Evolutionary conservation across 495 filamentous ascomycete genomes (phyloP), one percentile per base, ranked within the genome.

Genomic region (Margaritispora aquatica): DNA sequence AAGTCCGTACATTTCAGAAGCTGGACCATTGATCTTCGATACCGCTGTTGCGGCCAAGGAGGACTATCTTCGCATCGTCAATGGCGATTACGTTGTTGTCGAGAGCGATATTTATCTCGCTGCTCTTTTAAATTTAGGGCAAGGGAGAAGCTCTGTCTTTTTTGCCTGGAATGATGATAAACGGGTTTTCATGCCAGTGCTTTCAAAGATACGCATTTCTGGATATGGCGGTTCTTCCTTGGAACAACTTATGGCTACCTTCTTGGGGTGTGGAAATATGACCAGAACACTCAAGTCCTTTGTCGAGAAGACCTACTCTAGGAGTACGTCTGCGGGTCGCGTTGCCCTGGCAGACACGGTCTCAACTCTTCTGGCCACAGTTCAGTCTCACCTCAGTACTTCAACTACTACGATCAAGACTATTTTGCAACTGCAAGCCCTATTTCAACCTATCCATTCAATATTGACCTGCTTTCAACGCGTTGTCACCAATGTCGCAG

Each of bases 101-200:
- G 72, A 71, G 31, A 63, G 76, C 19, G 73, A 77, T 44, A 60
- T 78, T 1, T 84, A 89, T 62, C 68, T 86, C 31, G 68, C 81
- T 49, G 86, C 84, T 22, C 71, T 96, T 20, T 69, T 89, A 34
- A 80, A 83, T 51, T 78, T 96, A 10, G 88, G 86, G 0, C 76
- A 97, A 1, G 94, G 94, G 4, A 81, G 90, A 71, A 86, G 84
- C 51, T 96, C 93, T 0, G 70, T 87, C 10, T 80, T 96, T 50
- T 97, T 95, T 70, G 68, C 68, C 1, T 96, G 85, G 75, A 77
- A 90, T 55, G 66, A 77, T 26, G 67, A 74, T 23, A 80, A 76
- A 27, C 70, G 70, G 53, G 69, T 70, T 8, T 96, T 96, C 64
- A 70, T 71, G 34, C 84, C 79, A 31, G 72, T 74, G 8, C 63